Conservation (phyloP, 306 rosid species). For the Cucurbita pepo region DNA sequence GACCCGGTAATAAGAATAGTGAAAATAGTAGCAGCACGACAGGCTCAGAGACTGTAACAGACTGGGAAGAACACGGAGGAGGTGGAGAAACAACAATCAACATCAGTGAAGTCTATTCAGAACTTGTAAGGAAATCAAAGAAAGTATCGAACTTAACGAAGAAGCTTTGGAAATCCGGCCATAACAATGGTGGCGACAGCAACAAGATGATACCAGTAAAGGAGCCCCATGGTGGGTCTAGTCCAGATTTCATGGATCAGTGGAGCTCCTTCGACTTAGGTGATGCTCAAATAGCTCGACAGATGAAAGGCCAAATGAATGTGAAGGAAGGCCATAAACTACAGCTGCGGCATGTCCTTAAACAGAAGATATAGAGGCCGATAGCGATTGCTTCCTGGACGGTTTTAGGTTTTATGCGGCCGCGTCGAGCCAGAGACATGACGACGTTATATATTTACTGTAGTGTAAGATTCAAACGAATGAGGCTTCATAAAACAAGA, state of each 20-base stretch:
- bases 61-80: slow-evolving; percentile 53
- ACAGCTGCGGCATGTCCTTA: slow-evolving; percentile 77
- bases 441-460: background rate
- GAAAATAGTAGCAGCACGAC: slow-evolving; percentile 27
- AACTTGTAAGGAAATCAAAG: slow-evolving; percentile 46
- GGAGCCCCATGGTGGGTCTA: slow-evolving; percentile 46
- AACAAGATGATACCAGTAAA: slow-evolving; percentile 55
- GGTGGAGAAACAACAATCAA: slow-evolving; percentile 54
- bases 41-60: slow-evolving; percentile 41
- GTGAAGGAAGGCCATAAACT: slow-evolving; percentile 58
- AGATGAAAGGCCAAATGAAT: slow-evolving; percentile 53
- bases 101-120: slow-evolving; percentile 56
- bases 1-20: slow-evolving; percentile 36
- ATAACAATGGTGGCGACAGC: slow-evolving; percentile 38
- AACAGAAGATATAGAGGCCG: slow-evolving; percentile 58
- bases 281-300: slow-evolving; percentile 32
- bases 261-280: slow-evolving; percentile 63
- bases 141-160: slow-evolving; percentile 51
- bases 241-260: slow-evolving; percentile 52
- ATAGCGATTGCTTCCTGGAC: slow-evolving; percentile 5
- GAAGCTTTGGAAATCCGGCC: slow-evolving; percentile 70
- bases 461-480: background rate
- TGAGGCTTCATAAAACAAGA: background rate
- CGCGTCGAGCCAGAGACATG: background rate
- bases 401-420: background rate